A percentile compares a stretch with the other conserved stretches of the same genome.
Conservation (phyloP, 257 asterid species). For the Jacaranda mimosifolia region DNA sequence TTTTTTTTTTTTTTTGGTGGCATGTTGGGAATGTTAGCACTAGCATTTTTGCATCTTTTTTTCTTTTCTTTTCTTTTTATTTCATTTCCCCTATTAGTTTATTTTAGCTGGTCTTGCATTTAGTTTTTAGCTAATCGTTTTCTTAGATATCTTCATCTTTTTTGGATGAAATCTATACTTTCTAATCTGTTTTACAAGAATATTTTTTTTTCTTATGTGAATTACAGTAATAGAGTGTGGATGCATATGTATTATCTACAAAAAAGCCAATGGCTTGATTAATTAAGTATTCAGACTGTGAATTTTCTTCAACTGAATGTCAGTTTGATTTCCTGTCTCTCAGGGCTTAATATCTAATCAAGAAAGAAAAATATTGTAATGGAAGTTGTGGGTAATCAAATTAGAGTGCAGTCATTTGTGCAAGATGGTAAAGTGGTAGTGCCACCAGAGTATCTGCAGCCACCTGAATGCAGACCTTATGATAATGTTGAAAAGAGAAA, state of each 20-base stretch:
- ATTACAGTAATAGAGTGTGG: not conserved
- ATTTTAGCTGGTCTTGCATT: not conserved
- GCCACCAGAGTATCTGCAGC: conserved; percentile 80
- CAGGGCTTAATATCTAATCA: not conserved
- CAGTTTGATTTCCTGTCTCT: not conserved
- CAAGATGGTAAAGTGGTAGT: conserved; percentile 53
- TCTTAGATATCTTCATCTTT: not conserved
- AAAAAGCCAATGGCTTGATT: not conserved
- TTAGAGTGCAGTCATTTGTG: conserved; percentile 74
- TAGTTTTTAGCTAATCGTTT: conserved; percentile 1
- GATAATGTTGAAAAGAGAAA: conserved; percentile 23
- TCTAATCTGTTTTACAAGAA: not conserved
- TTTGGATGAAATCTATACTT: not conserved
- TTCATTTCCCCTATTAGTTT: not conserved
- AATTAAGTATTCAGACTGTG: not conserved
- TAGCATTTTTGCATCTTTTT: not conserved
- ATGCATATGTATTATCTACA: not conserved
- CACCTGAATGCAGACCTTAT: conserved; percentile 61
- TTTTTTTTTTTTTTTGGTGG: no score
- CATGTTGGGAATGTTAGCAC: not conserved
- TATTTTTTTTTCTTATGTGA: not conserved
- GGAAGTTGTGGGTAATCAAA: conserved; percentile 48
- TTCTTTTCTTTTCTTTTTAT: not conserved
- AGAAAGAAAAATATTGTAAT: conserved; percentile 20
- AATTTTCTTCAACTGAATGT: conserved; percentile 8